Evolutionary conservation across 768 basidiomycete species (phyloP).

Genomic region (Boletus sp.): DNA sequence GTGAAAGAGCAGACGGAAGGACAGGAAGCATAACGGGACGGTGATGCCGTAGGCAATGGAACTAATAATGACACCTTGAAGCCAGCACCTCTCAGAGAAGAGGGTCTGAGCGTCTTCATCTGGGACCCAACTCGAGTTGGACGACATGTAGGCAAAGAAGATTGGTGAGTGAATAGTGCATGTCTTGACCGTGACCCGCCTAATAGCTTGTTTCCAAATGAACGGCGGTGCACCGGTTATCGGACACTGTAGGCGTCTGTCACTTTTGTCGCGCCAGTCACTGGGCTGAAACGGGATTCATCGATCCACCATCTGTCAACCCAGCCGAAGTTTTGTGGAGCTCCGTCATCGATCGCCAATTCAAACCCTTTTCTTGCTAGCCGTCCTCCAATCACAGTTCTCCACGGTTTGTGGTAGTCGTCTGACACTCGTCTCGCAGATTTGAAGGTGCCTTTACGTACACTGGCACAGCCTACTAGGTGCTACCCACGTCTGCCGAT

Average conservation of each 20-base stretch:
- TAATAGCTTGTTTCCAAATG: background rate
- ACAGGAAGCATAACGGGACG: background rate
- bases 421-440: too few relatives aligned
- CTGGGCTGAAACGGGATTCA: background rate
- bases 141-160: slow-evolving; percentile 4
- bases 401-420: too few relatives aligned
- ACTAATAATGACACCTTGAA: slow-evolving; percentile 12
- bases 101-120: slow-evolving; percentile 8
- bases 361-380: too few relatives aligned
- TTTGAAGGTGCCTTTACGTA: too few relatives aligned
- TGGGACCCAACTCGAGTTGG: slow-evolving; percentile 18
- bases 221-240: background rate
- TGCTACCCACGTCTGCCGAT: too few relatives aligned
- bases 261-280: background rate
- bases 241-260: background rate
- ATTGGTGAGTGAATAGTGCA: background rate
- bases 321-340: too few relatives aligned
- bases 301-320: too few relatives aligned
- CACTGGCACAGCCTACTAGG: too few relatives aligned
- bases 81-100: slow-evolving; percentile 19
- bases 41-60: slow-evolving; percentile 9
- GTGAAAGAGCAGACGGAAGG: slow-evolving; percentile 2
- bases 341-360: too few relatives aligned
- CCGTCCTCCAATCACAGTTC: too few relatives aligned
- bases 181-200: background rate